Conservation (phyloP, 192 early-diverging fungal species). For the Linnemannia hyalina region DNA sequence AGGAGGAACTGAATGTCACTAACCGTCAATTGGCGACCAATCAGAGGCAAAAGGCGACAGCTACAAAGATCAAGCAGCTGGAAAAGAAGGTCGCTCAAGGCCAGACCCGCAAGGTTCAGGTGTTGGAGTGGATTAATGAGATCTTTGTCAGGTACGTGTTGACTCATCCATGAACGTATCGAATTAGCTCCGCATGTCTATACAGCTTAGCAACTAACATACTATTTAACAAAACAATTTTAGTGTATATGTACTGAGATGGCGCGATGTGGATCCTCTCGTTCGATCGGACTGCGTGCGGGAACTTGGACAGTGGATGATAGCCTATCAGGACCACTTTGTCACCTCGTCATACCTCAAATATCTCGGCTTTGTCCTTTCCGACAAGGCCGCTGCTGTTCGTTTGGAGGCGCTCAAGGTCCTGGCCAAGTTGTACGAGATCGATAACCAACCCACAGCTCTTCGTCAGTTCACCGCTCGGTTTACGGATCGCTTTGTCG, state of each 20-base stretch:
- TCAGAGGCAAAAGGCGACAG: constrained; percentile 50
- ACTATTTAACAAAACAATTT: too few species aligned
- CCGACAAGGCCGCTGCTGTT: constrained; percentile 80
- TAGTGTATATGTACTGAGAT: constrained; percentile 91
- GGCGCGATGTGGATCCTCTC: constrained; percentile 86
- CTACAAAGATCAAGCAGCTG: constrained; percentile 50
- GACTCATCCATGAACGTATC: neutral
- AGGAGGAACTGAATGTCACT: constrained; percentile 72
- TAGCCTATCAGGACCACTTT: constrained; percentile 76
- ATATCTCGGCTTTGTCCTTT: constrained; percentile 90
- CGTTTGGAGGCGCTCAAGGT: constrained; percentile 80
- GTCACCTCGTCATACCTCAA: constrained; percentile 81
- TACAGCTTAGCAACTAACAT: neutral
- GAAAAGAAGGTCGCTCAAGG: constrained; percentile 60
- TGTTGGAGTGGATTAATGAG: constrained; percentile 74
- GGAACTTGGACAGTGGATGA: constrained; percentile 87
- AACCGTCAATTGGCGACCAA: constrained; percentile 80
- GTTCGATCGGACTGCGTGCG: constrained; percentile 89
- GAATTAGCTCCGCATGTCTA: neutral
- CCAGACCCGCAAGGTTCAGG: constrained; percentile 66
- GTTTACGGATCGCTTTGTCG: constrained; percentile 77
- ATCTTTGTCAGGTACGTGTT: constrained; percentile 78
- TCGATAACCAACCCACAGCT: constrained; percentile 65
- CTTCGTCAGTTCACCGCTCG: constrained; percentile 76
- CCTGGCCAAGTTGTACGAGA: constrained; percentile 69